Evolutionary conservation across 768 basidiomycete species (phyloP).

Genomic region (Steccherinum ochraceum): DNA sequence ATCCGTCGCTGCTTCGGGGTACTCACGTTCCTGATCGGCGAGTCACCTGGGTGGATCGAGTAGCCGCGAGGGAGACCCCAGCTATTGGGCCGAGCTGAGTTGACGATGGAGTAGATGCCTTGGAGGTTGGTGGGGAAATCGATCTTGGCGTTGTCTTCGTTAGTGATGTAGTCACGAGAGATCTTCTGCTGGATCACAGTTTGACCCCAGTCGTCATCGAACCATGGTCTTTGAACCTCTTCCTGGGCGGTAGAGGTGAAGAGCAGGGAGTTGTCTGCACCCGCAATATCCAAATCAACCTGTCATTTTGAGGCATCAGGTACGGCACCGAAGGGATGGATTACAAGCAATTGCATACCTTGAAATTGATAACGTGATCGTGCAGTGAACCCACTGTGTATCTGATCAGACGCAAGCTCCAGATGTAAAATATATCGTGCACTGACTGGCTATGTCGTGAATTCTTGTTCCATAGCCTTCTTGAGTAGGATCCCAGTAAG

Average conservation of each 20-base stretch:
- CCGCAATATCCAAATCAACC: constrained; percentile 60
- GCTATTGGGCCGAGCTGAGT: constrained; percentile 42
- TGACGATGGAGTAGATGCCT: constrained; percentile 51
- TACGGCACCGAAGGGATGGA: constrained; percentile 3
- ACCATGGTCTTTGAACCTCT: constrained; percentile 46
- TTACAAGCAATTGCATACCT: constrained; percentile 21
- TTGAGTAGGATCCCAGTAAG: constrained; percentile 47
- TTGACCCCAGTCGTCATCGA: constrained; percentile 51
- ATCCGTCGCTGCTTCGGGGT: not conserved
- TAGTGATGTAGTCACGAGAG: constrained; percentile 38
- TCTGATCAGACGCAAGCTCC: not conserved
- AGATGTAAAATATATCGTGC: not conserved
- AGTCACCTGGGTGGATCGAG: constrained; percentile 53
- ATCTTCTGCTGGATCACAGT: constrained; percentile 51
- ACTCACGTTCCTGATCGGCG: constrained; percentile 44
- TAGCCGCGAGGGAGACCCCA: constrained; percentile 59
- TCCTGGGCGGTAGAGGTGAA: constrained; percentile 45
- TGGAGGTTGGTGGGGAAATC: constrained; percentile 50
- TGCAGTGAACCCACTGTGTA: constrained; percentile 55
- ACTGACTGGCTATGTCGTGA: constrained; percentile 47
- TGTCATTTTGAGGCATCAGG: constrained; percentile 27
- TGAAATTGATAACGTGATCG: constrained; percentile 64
- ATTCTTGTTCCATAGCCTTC: constrained; percentile 49
- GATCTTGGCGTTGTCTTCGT: constrained; percentile 45
- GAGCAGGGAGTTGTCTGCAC: constrained; percentile 50